Conservation (phyloP, 75 land plant species). For the Selaginella tamariscina region DNA sequence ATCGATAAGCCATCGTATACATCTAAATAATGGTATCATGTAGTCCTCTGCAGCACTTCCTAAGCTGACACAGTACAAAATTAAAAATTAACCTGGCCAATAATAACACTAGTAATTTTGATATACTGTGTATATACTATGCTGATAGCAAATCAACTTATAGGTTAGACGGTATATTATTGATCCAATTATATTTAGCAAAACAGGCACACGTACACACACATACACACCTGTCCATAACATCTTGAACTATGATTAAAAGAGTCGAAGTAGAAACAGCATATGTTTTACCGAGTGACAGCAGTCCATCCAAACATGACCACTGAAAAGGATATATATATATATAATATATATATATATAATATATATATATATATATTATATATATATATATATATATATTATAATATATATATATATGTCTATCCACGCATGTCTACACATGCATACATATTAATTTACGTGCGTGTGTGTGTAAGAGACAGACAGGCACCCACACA, state of each 20-base stretch:
- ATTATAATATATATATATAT: too few species aligned
- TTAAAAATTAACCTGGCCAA: neutral
- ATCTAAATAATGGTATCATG: conserved; percentile 67
- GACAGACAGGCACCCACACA: too few species aligned
- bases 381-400: too few species aligned
- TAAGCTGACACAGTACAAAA: conserved; percentile 38
- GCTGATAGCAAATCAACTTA: neutral
- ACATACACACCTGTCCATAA: conserved; percentile 55
- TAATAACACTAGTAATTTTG: conserved; percentile 1
- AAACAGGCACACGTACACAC: too few species aligned
- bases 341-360: neutral
- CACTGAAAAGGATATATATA: conserved; percentile 36
- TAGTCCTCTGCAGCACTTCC: conserved; percentile 81
- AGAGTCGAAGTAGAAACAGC: conserved; percentile 39
- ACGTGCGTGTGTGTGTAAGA: too few species aligned
- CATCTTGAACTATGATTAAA: conserved; percentile 37
- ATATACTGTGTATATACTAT: neutral
- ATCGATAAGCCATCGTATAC: conserved; percentile 48
- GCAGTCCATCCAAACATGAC: conserved; percentile 61
- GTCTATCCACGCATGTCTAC: too few species aligned
- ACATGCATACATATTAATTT: too few species aligned
- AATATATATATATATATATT: too few species aligned
- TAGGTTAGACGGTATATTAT: neutral
- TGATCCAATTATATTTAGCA: too few species aligned
- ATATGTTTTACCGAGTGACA: conserved; percentile 38